Base-by-base conservation (phyloP, 352 stramenopile species). In the Phytophthora fragariae region DNA sequence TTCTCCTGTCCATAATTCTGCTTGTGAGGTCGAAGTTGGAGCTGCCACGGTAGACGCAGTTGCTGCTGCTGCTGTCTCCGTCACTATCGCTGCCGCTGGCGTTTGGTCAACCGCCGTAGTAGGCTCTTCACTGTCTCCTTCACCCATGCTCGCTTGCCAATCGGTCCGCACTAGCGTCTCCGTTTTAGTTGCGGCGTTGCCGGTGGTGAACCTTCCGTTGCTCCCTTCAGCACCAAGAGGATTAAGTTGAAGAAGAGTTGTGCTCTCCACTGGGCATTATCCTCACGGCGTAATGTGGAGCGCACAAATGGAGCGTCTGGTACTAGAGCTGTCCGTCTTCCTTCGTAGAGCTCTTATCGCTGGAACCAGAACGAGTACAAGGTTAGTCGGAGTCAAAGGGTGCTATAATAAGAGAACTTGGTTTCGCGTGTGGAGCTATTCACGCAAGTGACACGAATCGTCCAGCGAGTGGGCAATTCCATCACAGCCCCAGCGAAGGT, bases 241-340 rank as follows among this genome's bases (percentile, higher is more conserved):
- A 64, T 72, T 54, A 76, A 57, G 31, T 37, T n/a, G 37, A 44
- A 44, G 53, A 41, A 54, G 39, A 61, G 49, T 39, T 57, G 63
- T 52, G 27, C 52, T 59, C 52, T 10, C 57, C 63, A 19, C 56
- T 61, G 41, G 12, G 69, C 69, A 76, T 72, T 72, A 72, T 76
- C 63, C 49, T 44, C 47, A 14, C 7, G 19, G 47, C 19, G 44
- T 21, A 9, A 11, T 24, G 44, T 52, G 15, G 9, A 33, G n/a
- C 47, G 2, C 33, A 12, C 19, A 54, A 15, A 31, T 17, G 10
- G 10, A 54, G 47, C 19, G 47, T 29, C 47, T 33, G 47, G 47
- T 54, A 54, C 47, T 54, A 54, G n/a, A 27, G 17, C 47, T 6
- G 9, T 54, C 19, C 19, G 47, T 54, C 47, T 54, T 31, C 47